These are phyloP conservation scores for Areca catechu DNA, from an alignment of 176 grass and related monocot species.

Conservation along the genomic window DNA sequence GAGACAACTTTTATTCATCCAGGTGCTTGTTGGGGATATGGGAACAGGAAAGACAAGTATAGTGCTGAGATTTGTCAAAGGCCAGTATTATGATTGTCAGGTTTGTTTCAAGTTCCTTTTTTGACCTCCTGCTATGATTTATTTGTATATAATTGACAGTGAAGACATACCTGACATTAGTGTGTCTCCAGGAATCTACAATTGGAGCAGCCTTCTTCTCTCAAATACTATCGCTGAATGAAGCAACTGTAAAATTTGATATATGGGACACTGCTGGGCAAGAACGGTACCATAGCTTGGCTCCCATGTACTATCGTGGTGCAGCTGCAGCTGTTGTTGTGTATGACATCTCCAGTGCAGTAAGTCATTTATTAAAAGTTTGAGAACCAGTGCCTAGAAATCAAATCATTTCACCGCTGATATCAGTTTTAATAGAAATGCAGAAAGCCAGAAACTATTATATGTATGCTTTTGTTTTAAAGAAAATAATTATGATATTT, in stretches of 20 bases:
- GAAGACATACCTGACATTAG: neutral
- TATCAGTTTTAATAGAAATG: too few species aligned
- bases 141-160: too few species aligned
- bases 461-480: too few species aligned
- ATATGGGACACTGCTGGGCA: constrained; percentile 84
- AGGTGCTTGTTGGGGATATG: constrained; percentile 72
- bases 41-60: constrained; percentile 82
- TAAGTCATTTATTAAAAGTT: constrained; percentile 1
- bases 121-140: too few species aligned
- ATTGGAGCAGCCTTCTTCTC: constrained; percentile 85
- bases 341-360: constrained; percentile 66
- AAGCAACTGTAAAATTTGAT: constrained; percentile 57
- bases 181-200: constrained; percentile 56
- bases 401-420: too few species aligned
- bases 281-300: constrained; percentile 67
- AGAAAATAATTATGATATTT: too few species aligned
- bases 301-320: constrained; percentile 81
- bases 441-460: too few species aligned
- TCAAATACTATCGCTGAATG: constrained; percentile 41
- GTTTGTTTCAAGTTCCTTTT: neutral
- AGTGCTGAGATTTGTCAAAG: constrained; percentile 60
- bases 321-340: constrained; percentile 60
- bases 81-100: constrained; percentile 62
- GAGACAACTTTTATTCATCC: neutral
- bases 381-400: too few species aligned